Evolutionary conservation across 495 filamentous ascomycete species (phyloP).

Genomic region (Penicillium taxi): DNA sequence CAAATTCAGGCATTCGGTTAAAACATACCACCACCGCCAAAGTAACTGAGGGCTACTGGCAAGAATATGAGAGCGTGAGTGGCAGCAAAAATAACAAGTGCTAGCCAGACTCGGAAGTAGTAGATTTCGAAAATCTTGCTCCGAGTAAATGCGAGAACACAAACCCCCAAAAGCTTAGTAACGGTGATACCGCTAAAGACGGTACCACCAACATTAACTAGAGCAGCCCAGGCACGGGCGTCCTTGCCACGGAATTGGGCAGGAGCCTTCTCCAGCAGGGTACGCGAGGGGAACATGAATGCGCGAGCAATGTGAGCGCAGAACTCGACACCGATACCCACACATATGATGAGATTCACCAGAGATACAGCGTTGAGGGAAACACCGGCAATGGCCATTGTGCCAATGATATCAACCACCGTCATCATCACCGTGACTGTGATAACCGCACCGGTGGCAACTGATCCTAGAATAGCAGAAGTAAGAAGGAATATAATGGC

Average conservation of each 20-base stretch:
- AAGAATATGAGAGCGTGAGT: constrained; percentile 84
- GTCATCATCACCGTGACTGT: constrained; percentile 85
- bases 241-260: constrained; percentile 65
- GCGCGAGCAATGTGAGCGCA: constrained; percentile 95
- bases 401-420: constrained; percentile 86
- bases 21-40: constrained; percentile 69
- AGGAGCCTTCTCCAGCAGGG: constrained; percentile 64
- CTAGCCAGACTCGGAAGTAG: constrained; percentile 94
- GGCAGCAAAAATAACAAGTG: constrained; percentile 82
- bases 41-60: constrained; percentile 78
- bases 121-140: constrained; percentile 99
- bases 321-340: constrained; percentile 94
- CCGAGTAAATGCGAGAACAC: constrained; percentile 84
- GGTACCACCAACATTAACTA: constrained; percentile 87
- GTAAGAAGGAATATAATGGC: constrained; percentile 75
- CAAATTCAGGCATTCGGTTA: constrained; percentile 4
- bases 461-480: constrained; percentile 70
- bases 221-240: constrained; percentile 78
- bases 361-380: constrained; percentile 93
- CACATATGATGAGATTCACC: constrained; percentile 95
- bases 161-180: constrained; percentile 89
- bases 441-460: constrained; percentile 73
- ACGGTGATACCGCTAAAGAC: constrained; percentile 96
- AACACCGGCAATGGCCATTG: constrained; percentile 82
- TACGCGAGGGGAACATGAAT: constrained; percentile 81